A percentile compares a stretch with the other conserved stretches of the same genome.
Conservation (phyloP, 2,329 filamentous ascomycete genomes). For the Ceratocystiopsis sp. region DNA sequence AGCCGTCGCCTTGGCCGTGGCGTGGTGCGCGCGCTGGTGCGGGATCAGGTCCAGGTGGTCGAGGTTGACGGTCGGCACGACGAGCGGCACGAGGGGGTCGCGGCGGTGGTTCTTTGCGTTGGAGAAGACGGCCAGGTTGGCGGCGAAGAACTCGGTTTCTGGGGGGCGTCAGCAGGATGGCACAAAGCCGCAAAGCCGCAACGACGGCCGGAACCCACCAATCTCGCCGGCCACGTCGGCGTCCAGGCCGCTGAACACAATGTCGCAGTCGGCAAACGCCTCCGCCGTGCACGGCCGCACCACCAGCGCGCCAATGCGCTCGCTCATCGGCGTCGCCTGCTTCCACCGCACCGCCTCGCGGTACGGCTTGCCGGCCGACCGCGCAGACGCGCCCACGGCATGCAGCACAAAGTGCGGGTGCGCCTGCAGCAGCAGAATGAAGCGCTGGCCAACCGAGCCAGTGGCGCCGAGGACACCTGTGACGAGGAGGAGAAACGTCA, state of each 20-base stretch:
- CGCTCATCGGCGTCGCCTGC: conserved; percentile 68
- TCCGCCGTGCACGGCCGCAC: conserved; percentile 71
- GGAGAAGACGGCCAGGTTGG: conserved; percentile 83
- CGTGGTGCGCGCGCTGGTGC: conserved; percentile 62
- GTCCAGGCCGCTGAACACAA: conserved; percentile 87
- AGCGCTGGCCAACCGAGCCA: conserved; percentile 86
- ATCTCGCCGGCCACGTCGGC: conserved; percentile 84
- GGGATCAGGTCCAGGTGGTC: conserved; percentile 73
- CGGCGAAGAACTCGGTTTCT: conserved; percentile 84
- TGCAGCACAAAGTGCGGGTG: conserved; percentile 79
- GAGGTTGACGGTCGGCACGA: conserved; percentile 91
- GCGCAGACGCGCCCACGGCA: conserved; percentile 74
- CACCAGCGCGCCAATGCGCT: conserved; percentile 55
- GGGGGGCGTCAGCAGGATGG: not conserved
- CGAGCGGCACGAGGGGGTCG: conserved; percentile 76
- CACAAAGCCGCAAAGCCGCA: not conserved
- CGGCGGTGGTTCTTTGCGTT: conserved; percentile 96
- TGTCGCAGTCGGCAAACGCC: conserved; percentile 76
- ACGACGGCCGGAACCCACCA: conserved; percentile 45
- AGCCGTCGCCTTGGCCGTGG: conserved; percentile 10
- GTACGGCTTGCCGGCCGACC: conserved; percentile 87
- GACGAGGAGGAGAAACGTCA: not conserved
- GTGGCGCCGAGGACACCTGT: conserved; percentile 73
- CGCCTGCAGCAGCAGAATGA: conserved; percentile 77
- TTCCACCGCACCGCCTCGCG: conserved; percentile 92